Percentiles rank a stretch among this genome's conserved stretches.
These are phyloP conservation scores for Cucurbita pepo DNA, from an alignment of 306 rosid species.

Conservation along the genomic window DNA sequence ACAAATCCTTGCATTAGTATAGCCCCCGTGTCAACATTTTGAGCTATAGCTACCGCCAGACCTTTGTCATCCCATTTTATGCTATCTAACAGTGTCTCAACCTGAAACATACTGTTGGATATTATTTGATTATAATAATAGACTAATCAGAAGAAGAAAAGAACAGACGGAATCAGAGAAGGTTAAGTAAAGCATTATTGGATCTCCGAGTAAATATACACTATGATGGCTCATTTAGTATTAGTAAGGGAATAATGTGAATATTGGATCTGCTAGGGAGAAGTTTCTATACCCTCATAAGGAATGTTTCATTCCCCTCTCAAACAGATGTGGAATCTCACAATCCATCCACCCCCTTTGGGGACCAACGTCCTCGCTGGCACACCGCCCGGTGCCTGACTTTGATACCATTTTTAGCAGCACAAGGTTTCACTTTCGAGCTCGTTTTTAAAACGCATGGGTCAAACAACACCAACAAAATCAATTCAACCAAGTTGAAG, in stretches of 20 bases:
- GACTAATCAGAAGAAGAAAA: neutral
- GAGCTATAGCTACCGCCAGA: constrained; percentile 74
- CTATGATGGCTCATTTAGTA: neutral
- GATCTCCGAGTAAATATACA: neutral
- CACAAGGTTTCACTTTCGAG: neutral
- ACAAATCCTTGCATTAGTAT: constrained; percentile 93
- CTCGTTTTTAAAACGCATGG: neutral
- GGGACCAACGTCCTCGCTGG: no score
- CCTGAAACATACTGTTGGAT: constrained; percentile 30
- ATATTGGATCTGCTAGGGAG: neutral
- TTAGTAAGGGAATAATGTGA: neutral
- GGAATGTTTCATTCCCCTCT: no score
- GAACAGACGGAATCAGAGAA: neutral
- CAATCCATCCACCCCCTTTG: no score
- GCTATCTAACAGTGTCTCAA: constrained; percentile 36
- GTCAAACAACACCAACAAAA: neutral
- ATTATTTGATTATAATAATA: neutral
- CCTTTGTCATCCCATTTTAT: constrained; percentile 89
- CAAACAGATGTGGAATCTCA: no score
- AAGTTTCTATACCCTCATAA: no score
- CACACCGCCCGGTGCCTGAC: no score
- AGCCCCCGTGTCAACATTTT: constrained; percentile 85
- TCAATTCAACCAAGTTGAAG: neutral
- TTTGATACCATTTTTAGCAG: no score
- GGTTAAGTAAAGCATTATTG: neutral